These are phyloP conservation scores for Fusarium praegraminearum DNA, from an alignment of 2,329 filamentous ascomycete species.

Conservation along the genomic window DNA sequence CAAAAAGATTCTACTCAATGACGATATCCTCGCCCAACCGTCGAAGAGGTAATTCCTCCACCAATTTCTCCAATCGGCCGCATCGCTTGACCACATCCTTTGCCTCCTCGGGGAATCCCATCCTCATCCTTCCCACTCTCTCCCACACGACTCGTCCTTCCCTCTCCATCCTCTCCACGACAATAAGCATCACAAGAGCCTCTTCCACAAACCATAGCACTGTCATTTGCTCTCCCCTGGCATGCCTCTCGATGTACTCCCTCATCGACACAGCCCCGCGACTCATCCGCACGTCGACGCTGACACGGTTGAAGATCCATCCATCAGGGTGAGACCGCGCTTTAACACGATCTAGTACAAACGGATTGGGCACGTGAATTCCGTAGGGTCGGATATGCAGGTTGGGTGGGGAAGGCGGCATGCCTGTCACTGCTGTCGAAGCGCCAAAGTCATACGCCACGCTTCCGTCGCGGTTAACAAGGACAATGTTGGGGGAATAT, in stretches of 20 bases:
- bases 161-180: slow-evolving; percentile 47
- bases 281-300: slow-evolving; percentile 52
- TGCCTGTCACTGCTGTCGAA: slow-evolving; percentile 11
- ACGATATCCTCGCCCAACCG: slow-evolving; percentile 51
- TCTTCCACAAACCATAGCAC: slow-evolving; percentile 54
- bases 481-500: slow-evolving; percentile 51
- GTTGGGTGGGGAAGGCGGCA: slow-evolving; percentile 37
- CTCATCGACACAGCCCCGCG: slow-evolving; percentile 47
- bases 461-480: slow-evolving; percentile 48
- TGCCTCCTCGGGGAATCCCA: slow-evolving; percentile 51
- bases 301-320: slow-evolving; percentile 54
- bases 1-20: slow-evolving; percentile 46
- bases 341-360: slow-evolving; percentile 53
- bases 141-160: slow-evolving; percentile 47
- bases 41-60: slow-evolving; percentile 50
- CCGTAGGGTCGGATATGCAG: slow-evolving; percentile 47
- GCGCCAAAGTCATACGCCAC: slow-evolving; percentile 51
- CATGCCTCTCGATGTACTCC: slow-evolving; percentile 52
- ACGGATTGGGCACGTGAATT: slow-evolving; percentile 51
- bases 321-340: slow-evolving; percentile 49
- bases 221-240: slow-evolving; percentile 53
- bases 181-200: slow-evolving; percentile 51
- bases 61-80: slow-evolving; percentile 49
- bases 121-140: slow-evolving; percentile 52
- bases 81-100: slow-evolving; percentile 51